These are phyloP conservation scores for Pleoardoris graminearum DNA, from an alignment of 2,329 filamentous ascomycete genomes.

Conservation along the genomic window DNA sequence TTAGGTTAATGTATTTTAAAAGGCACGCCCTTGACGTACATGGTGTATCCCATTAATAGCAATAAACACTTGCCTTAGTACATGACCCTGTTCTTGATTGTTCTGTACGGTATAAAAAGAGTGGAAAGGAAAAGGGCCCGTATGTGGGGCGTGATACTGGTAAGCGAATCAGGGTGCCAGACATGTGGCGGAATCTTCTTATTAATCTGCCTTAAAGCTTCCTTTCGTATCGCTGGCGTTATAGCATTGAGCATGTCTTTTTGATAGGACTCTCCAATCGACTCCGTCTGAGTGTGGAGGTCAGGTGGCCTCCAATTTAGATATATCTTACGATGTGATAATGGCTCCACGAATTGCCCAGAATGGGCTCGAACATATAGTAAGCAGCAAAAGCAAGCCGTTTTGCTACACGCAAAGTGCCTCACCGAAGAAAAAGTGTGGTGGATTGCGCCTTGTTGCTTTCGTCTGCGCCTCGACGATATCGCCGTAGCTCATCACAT, in stretches of 20 bases:
- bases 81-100: too few relatives aligned
- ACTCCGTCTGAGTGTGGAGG: not conserved
- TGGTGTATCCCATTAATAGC: slow-evolving; percentile 13
- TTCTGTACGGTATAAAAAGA: too few relatives aligned
- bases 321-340: slow-evolving; percentile 48
- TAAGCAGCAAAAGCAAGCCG: slow-evolving; percentile 55
- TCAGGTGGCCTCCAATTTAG: slow-evolving; percentile 48
- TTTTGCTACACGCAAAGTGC: slow-evolving; percentile 55
- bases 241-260: slow-evolving; percentile 21
- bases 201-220: slow-evolving; percentile 17
- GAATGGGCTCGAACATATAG: slow-evolving; percentile 52
- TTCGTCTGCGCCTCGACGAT: too few relatives aligned
- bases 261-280: slow-evolving; percentile 2
- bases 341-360: slow-evolving; percentile 15
- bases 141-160: too few relatives aligned
- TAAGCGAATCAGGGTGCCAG: too few relatives aligned
- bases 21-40: slow-evolving; percentile 14
- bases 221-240: slow-evolving; percentile 14
- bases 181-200: slow-evolving; percentile 13
- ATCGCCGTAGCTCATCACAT: too few relatives aligned
- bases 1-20: too few relatives aligned
- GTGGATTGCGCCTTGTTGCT: too few relatives aligned
- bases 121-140: too few relatives aligned
- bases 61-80: too few relatives aligned
- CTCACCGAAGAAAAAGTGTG: not conserved